These are phyloP conservation scores for Amoeboaphelidium protococcarum DNA, from an alignment of 371 early-diverging fungal genomes.

Conservation along the genomic window DNA sequence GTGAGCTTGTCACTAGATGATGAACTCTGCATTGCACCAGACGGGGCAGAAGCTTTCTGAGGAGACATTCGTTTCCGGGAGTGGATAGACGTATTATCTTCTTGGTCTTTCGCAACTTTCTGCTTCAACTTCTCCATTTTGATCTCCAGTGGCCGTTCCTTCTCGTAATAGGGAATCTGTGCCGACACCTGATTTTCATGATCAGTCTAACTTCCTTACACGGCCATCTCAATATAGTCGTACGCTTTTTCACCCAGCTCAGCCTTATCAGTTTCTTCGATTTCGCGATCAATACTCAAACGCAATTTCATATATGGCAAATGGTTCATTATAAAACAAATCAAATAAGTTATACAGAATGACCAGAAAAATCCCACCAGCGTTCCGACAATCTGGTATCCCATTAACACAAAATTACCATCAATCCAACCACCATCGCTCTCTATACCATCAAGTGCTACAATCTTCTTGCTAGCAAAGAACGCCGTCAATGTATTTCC, in stretches of 20 bases:
- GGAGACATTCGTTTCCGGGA: too few species aligned
- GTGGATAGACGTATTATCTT: too few species aligned
- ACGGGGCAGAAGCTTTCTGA: too few species aligned
- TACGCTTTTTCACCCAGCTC: slow-evolving; percentile 42
- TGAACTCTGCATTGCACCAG: too few species aligned
- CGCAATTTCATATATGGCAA: slow-evolving; percentile 22
- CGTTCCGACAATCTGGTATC: slow-evolving; percentile 26
- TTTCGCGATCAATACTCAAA: slow-evolving; percentile 25
- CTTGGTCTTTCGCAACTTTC: too few species aligned
- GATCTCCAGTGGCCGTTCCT: too few species aligned
- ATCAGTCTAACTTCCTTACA: too few species aligned
- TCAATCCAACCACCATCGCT: slow-evolving; percentile 25
- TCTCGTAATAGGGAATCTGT: too few species aligned
- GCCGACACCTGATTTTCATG: too few species aligned
- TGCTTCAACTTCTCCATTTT: too few species aligned
- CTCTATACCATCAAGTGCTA: neutral
- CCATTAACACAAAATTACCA: slow-evolving; percentile 30
- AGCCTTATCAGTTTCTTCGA: slow-evolving; percentile 26
- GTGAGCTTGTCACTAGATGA: too few species aligned
- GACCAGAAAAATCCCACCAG: slow-evolving; percentile 27
- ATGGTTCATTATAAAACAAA: slow-evolving; percentile 18
- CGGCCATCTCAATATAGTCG: slow-evolving; percentile 9
- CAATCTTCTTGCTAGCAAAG: neutral
- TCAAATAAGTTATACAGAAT: slow-evolving; percentile 26
- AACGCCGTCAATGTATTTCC: slow-evolving; percentile 4